Evolutionary conservation across 2,329 filamentous ascomycete genomes (phyloP), one percentile per base, ranked within the genome.

Genomic region (Emergomyces orientalis): DNA sequence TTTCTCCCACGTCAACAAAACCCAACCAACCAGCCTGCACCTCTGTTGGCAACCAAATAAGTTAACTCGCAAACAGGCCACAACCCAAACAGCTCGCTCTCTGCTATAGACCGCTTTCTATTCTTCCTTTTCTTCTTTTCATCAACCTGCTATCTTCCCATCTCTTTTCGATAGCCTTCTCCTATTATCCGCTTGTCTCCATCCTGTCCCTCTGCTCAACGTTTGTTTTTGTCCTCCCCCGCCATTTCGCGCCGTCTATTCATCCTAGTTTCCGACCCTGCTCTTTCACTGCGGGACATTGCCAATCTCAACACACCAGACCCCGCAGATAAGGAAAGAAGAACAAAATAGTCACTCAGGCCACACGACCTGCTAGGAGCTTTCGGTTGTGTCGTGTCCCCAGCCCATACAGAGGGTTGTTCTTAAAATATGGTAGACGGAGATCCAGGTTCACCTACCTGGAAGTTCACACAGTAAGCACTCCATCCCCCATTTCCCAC

Each of bases 401-500:
- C 67, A 67, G 65, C 67, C 68, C 66, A 67, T 67, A 63, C 63
- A 66, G 68, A 73, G 71, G 71, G 71, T 71, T 69, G 72, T 71
- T 69, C 68, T 73, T 74, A 73, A 77, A 93, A 88, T 82, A 97
- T 97, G 92, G 92, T 94, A 83, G 92, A 97, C 86, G 89, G 88
- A 82, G 91, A 96, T 82, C 84, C 89, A 80, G 91, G 86, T 84
- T 88, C 90, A 81, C 92, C 92, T 76, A 97, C 92, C 80, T 97
- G 93, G 93, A 97, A 97, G 84, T 97, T 97, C 82, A 97, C 93
- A 79, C 93, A 97, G 92, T 96, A 89, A 79, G 91, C 84, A 65
- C 58, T 65, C 52, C 45, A 62, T 27, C 62, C 47, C 59, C 63
- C 60, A 5, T 34, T n/a, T 37, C 51, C 22, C 25, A 14, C 22